phyloP scores from a whole-genome alignment of 208 protist genomes.

The Leptomonas pyrrhocoris region DNA sequence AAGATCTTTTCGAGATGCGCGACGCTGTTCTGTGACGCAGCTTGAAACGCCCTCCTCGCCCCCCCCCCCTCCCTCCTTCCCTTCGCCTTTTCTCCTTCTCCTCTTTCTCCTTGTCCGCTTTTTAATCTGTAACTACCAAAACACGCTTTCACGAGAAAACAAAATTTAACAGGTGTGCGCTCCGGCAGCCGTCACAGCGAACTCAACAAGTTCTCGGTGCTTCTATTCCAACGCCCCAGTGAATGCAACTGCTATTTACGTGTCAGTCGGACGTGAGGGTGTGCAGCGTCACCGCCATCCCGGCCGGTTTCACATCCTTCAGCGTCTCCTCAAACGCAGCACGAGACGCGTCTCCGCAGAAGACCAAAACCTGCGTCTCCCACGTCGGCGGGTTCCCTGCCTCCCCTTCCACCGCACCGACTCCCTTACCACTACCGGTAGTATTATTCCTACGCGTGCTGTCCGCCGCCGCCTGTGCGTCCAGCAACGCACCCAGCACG shows the following conservation, averaged over 20 bases:
- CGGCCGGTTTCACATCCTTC: slow-evolving; percentile 10
- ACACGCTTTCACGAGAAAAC: no score
- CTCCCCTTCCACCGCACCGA: not conserved
- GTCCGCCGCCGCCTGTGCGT: not conserved
- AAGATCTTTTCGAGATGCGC: no score
- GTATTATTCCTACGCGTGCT: not conserved
- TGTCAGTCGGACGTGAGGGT: not conserved
- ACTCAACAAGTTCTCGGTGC: no score
- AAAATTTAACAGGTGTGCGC: no score
- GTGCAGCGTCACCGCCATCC: slow-evolving; percentile 15
- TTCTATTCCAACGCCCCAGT: no score
- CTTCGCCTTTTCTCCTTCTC: no score
- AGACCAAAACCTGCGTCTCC: slow-evolving; percentile 14
- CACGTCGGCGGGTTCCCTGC: not conserved
- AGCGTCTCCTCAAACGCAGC: slow-evolving; percentile 27
- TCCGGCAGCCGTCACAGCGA: no score
- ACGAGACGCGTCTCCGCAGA: slow-evolving; percentile 26
- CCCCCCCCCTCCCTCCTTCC: no score
- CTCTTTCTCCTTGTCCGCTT: no score
- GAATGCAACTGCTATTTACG: not conserved
- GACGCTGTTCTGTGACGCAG: no score
- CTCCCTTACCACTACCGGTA: not conserved
- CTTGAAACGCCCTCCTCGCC: no score
- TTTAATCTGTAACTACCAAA: no score
- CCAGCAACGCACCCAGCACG: slow-evolving; percentile 43